Base-by-base conservation (phyloP, 1,284 basidiomycete species). In the Thecaphora thlaspeos region DNA sequence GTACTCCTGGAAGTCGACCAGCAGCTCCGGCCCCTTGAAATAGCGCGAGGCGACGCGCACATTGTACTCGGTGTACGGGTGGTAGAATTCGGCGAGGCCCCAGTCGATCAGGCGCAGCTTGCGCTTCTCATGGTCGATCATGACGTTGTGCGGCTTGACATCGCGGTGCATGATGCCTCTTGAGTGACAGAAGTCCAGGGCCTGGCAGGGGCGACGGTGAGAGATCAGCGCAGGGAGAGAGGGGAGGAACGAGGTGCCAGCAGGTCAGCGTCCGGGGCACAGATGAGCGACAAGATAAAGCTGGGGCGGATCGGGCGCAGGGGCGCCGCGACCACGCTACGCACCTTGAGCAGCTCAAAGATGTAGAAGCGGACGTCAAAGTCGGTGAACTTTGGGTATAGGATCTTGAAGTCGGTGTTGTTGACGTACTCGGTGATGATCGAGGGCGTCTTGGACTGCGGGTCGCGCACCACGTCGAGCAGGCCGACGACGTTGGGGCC, bases 81-180 rank as follows among this genome's bases (percentile, higher is more conserved):
- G 93, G 79, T 97, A 98, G 80, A 97, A 98, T 80, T 98, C 94
- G 46, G 94, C 94, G 69, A 98, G 82, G 76, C 94, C 94, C 94
- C 94, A 98, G 82, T 98, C 94, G 78, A 98, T 98, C 51, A 98
- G 82, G 34, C 94, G 88, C 51, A 96, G 82, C 83, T 93, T 92
- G 76, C 90, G 87, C 79, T 89, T 88, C 75, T 96, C 91, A 76
- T 97, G 93, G 80, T 98, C 95, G 79, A 98, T 97, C 92, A 98
- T 97, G 54, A 98, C 93, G 79, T 98, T 98, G 81, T 96, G 92
- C 4, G 95, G 94, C 79, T 98, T 98, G 63, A 98, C 94, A 78
- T 98, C 95, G 62, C 95, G 85, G 51, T 98, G 95, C 92, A 97
- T 98, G 79, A 97, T 97, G 14, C 94, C 94, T 69, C 93, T 90